Conservation (phyloP, 495 filamentous ascomycete species). For the Neurospora tetraspora region DNA sequence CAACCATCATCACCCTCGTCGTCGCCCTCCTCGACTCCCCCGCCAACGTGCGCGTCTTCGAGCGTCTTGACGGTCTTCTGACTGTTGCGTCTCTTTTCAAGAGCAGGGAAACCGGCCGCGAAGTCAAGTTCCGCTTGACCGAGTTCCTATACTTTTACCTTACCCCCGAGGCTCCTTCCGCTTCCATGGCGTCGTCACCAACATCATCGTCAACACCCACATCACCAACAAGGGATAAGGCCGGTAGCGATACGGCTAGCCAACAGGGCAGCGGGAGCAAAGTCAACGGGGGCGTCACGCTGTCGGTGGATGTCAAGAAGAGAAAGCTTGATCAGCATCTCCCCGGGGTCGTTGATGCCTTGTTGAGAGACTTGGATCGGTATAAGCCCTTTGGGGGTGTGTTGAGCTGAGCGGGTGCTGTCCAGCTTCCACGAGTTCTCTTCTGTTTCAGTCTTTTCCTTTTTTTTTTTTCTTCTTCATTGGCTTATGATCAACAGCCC, state of each 20-base stretch:
- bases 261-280: slow-evolving; percentile 6
- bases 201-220: slow-evolving; percentile 15
- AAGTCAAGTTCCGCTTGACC: slow-evolving; percentile 85
- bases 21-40: slow-evolving; percentile 77
- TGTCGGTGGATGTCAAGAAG: slow-evolving; percentile 83
- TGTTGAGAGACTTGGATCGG: slow-evolving; percentile 83
- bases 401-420: slow-evolving; percentile 19
- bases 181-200: slow-evolving; percentile 26
- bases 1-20: slow-evolving; percentile 81
- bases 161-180: slow-evolving; percentile 74
- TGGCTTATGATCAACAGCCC: neutral
- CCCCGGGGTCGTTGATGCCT: slow-evolving; percentile 72
- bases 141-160: slow-evolving; percentile 98
- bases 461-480: neutral
- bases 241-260: slow-evolving; percentile 18
- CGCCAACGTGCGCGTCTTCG: slow-evolving; percentile 80
- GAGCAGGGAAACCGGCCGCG: slow-evolving; percentile 63
- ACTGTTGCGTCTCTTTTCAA: slow-evolving; percentile 94
- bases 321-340: slow-evolving; percentile 68
- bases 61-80: slow-evolving; percentile 82
- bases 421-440: neutral
- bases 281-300: slow-evolving; percentile 31
- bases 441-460: neutral
- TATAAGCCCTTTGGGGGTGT: slow-evolving; percentile 57
- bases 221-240: slow-evolving; percentile 29